Percentiles rank a stretch among this genome's conserved stretches.
Conservation (phyloP, 495 filamentous ascomycete genomes). For the Astrothelium macrocarpum region DNA sequence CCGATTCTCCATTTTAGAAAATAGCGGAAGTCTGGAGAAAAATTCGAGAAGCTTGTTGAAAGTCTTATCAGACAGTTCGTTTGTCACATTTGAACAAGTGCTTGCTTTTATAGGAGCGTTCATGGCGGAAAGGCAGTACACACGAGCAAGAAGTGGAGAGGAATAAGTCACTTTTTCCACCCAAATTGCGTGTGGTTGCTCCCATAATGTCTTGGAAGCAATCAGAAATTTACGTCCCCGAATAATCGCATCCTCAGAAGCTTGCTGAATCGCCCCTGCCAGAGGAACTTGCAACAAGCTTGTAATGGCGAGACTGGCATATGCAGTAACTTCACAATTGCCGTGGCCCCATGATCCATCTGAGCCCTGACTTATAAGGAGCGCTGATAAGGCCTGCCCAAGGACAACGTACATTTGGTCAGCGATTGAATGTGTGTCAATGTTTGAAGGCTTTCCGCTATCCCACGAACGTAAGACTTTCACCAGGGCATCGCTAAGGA, state of each 20-base stretch:
- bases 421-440: background rate
- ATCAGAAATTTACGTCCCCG: background rate
- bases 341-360: background rate
- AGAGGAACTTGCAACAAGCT: background rate
- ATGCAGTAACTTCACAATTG: background rate
- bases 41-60: background rate
- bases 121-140: background rate
- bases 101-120: background rate
- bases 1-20: background rate
- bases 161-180: background rate
- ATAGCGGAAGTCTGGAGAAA: background rate
- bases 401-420: background rate
- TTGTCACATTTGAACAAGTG: background rate
- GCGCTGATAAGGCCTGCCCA: background rate
- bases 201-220: background rate
- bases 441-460: background rate
- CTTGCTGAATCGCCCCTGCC: background rate
- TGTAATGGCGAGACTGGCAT: background rate
- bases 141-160: background rate
- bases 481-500: background rate
- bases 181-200: background rate
- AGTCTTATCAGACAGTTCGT: background rate
- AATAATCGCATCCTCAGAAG: background rate
- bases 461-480: background rate
- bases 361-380: background rate